Evolutionary conservation across 2,329 filamentous ascomycete genomes (phyloP).

Genomic region (Fusarium marasasianum): DNA sequence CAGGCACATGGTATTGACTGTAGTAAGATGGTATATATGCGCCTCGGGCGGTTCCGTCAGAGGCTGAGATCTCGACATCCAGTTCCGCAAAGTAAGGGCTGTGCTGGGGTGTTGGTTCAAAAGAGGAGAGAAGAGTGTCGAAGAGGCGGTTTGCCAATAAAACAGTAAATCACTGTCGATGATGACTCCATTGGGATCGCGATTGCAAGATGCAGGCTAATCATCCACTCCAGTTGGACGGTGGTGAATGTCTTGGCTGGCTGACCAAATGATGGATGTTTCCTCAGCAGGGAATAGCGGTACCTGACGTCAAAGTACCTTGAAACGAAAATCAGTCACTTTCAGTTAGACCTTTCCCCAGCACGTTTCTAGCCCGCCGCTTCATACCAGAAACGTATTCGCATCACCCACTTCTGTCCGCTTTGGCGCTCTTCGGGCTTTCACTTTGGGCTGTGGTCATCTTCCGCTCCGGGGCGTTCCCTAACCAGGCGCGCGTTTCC

Average conservation of each 20-base stretch:
- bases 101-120: background rate
- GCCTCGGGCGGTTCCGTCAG: constrained; percentile 5
- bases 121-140: background rate
- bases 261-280: constrained; percentile 23
- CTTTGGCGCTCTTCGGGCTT: constrained; percentile 37
- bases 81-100: background rate
- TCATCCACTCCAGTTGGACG: constrained; percentile 3
- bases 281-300: constrained; percentile 11
- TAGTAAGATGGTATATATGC: background rate
- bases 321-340: constrained; percentile 36
- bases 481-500: constrained; percentile 36
- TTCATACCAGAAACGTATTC: constrained; percentile 42
- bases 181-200: constrained; percentile 23
- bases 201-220: constrained; percentile 24
- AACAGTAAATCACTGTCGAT: constrained; percentile 3
- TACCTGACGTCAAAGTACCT: constrained; percentile 31
- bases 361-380: constrained; percentile 37
- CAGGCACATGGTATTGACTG: background rate
- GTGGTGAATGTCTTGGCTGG: constrained; percentile 12
- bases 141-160: constrained; percentile 11
- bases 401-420: constrained; percentile 40
- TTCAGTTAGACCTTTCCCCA: constrained; percentile 33
- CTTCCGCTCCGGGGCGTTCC: constrained; percentile 17
- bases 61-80: background rate
- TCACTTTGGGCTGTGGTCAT: constrained; percentile 33